Percentiles rank a stretch among this genome's conserved stretches.
Conservation (phyloP, 441 rosid species). For the Eruca vesicaria region DNA sequence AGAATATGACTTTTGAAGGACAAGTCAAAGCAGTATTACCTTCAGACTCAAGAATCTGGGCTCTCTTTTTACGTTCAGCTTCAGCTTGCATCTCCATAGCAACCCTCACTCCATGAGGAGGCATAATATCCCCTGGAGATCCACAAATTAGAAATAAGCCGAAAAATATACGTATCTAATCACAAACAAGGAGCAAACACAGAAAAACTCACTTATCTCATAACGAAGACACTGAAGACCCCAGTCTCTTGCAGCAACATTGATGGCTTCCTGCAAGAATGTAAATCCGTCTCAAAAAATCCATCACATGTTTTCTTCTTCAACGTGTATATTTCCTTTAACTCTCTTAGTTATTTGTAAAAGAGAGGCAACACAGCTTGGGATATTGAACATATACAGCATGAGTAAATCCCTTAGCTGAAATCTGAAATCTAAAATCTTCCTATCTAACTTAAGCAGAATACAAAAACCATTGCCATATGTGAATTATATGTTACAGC, state of each 20-base stretch:
- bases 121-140: constrained; percentile 90
- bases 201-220: constrained; percentile 70
- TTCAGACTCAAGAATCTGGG: constrained; percentile 93
- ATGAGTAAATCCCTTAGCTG: neutral
- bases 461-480: neutral
- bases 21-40: constrained; percentile 37
- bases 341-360: neutral
- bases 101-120: constrained; percentile 85
- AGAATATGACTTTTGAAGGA: constrained; percentile 2
- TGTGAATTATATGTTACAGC: neutral
- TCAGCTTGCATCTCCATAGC: constrained; percentile 99
- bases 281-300: constrained; percentile 15
- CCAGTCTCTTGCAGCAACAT: constrained; percentile 91
- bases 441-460: neutral
- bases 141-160: constrained; percentile 16
- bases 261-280: constrained; percentile 72
- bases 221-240: constrained; percentile 93
- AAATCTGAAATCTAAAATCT: neutral
- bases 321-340: neutral
- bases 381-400: neutral
- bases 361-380: neutral
- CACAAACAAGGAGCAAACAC: neutral
- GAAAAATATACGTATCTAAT: neutral
- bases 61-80: constrained; percentile 96
- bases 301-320: constrained; percentile 9